Percentiles rank a stretch among this genome's conserved stretches.
Conservation (phyloP, 345 rosid genomes). For the Brassica nigra region DNA sequence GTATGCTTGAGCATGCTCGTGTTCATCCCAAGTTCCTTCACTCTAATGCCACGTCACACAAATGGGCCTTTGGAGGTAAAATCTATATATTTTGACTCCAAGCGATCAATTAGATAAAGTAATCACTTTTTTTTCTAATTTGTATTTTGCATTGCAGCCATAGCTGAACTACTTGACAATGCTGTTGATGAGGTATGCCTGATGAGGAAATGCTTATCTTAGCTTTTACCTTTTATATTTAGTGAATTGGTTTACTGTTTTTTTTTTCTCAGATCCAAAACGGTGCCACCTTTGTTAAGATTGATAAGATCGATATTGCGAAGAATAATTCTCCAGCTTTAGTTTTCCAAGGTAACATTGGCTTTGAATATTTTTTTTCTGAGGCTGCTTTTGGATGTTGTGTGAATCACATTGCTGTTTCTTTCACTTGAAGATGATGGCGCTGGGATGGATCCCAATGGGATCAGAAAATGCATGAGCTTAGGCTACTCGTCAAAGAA, state of each 20-base stretch:
- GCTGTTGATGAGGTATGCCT: slow-evolving; percentile 87
- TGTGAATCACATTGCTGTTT: neutral
- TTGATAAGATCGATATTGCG: slow-evolving; percentile 70
- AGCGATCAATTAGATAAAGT: neutral
- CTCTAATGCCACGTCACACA: slow-evolving; percentile 98
- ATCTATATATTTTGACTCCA: neutral
- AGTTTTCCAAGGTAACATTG: slow-evolving; percentile 64
- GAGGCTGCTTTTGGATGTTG: neutral
- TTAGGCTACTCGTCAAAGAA: slow-evolving; percentile 96
- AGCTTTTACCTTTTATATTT: neutral
- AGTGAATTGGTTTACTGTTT: slow-evolving; percentile 5
- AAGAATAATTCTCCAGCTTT: slow-evolving; percentile 88
- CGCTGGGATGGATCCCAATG: slow-evolving; percentile 87
- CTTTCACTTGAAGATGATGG: slow-evolving; percentile 71
- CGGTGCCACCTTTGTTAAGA: slow-evolving; percentile 84
- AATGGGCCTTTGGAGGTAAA: slow-evolving; percentile 97
- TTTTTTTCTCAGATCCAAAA: slow-evolving; percentile 59
- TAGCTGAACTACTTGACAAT: slow-evolving; percentile 95
- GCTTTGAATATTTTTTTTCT: neutral
- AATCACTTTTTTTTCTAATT: neutral
- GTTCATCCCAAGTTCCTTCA: slow-evolving; percentile 96
- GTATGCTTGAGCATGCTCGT: slow-evolving; percentile 80
- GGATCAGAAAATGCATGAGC: slow-evolving; percentile 91
- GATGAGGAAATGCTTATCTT: neutral
- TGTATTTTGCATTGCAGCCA: slow-evolving; percentile 56